Evolutionary conservation across 2,329 filamentous ascomycete species (phyloP).

Genomic region (Exophiala aquamarina): DNA sequence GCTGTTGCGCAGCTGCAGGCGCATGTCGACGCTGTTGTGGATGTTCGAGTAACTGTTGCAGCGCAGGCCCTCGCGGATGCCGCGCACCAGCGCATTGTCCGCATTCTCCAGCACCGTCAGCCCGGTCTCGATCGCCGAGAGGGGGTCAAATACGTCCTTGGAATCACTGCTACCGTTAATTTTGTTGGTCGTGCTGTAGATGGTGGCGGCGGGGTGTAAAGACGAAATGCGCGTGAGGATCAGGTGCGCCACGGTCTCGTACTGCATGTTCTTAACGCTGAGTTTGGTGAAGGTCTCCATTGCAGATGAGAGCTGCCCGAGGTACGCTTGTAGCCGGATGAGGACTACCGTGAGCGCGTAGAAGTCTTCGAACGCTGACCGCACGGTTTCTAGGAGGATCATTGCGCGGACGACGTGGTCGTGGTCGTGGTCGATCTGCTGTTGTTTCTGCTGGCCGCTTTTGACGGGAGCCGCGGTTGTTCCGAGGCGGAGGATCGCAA

Average conservation of each 20-base stretch:
- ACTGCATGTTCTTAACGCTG: conserved; percentile 50
- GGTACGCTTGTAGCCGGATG: conserved; percentile 42
- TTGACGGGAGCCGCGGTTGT: too few relatives aligned
- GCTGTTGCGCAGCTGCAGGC: conserved; percentile 32
- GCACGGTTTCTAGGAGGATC: conserved; percentile 20
- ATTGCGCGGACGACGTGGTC: conserved; percentile 13
- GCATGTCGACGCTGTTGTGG: conserved; percentile 40
- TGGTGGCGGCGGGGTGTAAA: conserved; percentile 41
- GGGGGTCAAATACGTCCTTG: conserved; percentile 39
- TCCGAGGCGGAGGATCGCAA: conserved; percentile 19
- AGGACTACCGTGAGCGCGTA: conserved; percentile 47
- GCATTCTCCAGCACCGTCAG: conserved; percentile 43
- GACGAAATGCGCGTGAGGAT: conserved; percentile 48
- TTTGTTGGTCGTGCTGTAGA: too few relatives aligned
- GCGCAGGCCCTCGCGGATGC: conserved; percentile 39
- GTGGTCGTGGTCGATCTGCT: not conserved
- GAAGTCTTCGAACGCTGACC: conserved; percentile 44
- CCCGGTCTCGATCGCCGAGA: conserved; percentile 40
- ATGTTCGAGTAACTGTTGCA: conserved; percentile 46
- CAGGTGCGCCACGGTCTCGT: conserved; percentile 48
- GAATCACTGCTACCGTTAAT: conserved; percentile 32
- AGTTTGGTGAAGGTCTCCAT: conserved; percentile 45
- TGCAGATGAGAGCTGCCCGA: conserved; percentile 47
- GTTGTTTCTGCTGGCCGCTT: too few relatives aligned
- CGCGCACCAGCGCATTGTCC: conserved; percentile 37